These are phyloP conservation scores for Cafeteria roenbergensis DNA, from an alignment of 108 stramenopile species.

Conservation along the genomic window DNA sequence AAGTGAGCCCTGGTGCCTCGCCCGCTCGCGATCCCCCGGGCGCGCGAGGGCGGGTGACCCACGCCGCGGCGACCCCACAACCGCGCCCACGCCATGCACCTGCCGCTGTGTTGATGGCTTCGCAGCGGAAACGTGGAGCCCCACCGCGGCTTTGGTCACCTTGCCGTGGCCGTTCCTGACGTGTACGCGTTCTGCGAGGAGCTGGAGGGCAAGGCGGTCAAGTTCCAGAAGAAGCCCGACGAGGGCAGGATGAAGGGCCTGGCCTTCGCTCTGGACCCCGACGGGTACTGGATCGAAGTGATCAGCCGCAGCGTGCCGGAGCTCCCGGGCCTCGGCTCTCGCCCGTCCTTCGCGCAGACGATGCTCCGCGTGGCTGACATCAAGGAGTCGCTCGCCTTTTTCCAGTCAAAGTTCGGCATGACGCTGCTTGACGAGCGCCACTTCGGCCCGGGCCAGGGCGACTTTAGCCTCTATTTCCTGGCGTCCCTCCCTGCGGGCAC, in stretches of 20 bases:
- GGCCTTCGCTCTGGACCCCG: slow-evolving; percentile 26
- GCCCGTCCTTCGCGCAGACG: slow-evolving; percentile 63
- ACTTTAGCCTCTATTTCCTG: slow-evolving; percentile 84
- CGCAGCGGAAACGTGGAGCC: slow-evolving; percentile 60
- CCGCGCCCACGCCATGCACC: no score
- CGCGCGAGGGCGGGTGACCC: no score
- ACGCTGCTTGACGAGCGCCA: slow-evolving; percentile 57
- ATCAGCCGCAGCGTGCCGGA: slow-evolving; percentile 40
- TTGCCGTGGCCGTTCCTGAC: slow-evolving; percentile 62
- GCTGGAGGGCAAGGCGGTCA: slow-evolving; percentile 61
- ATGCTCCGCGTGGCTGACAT: slow-evolving; percentile 93
- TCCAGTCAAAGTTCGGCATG: slow-evolving; percentile 53
- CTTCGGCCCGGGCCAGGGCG: slow-evolving; percentile 43
- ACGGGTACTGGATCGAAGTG: slow-evolving; percentile 44
- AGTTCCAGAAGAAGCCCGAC: slow-evolving; percentile 83
- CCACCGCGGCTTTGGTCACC: slow-evolving; percentile 61
- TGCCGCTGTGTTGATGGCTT: no score
- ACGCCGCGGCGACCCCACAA: no score
- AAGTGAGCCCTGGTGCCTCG: no score
- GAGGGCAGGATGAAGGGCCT: slow-evolving; percentile 43
- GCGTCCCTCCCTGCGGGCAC: slow-evolving; percentile 42
- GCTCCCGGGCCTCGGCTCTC: slow-evolving; percentile 47
- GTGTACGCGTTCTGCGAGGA: slow-evolving; percentile 62
- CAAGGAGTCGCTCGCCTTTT: slow-evolving; percentile 63
- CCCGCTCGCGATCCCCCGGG: no score